These are phyloP conservation scores for Penicillium paneum DNA, from an alignment of 2,329 filamentous ascomycete genomes.

Conservation along the genomic window DNA sequence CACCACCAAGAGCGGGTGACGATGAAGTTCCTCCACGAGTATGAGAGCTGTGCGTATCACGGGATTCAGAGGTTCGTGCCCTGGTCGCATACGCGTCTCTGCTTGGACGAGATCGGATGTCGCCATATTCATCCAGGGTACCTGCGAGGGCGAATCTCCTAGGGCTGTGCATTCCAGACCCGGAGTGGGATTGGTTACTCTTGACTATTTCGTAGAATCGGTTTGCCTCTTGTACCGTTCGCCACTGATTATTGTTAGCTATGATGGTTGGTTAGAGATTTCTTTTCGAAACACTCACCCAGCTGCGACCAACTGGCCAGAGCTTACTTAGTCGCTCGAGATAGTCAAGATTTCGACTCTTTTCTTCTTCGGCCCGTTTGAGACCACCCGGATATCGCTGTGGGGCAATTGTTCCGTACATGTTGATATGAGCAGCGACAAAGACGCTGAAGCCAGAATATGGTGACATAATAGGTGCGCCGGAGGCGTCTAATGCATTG, in stretches of 20 bases:
- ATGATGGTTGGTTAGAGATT: too few species aligned
- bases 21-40: background rate
- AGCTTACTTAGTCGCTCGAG: constrained; percentile 32
- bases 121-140: constrained; percentile 38
- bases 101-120: constrained; percentile 33
- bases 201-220: constrained; percentile 35
- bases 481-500: constrained; percentile 30
- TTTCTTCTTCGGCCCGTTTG: constrained; percentile 32
- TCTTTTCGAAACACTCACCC: constrained; percentile 22
- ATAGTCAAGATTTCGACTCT: constrained; percentile 31
- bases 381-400: constrained; percentile 34
- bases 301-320: constrained; percentile 37
- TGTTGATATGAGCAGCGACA: constrained; percentile 39
- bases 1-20: constrained; percentile 10
- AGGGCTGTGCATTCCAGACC: constrained; percentile 23
- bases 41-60: constrained; percentile 7
- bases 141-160: constrained; percentile 33
- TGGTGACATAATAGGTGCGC: constrained; percentile 35
- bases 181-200: constrained; percentile 23
- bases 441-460: constrained; percentile 40
- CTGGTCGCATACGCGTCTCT: constrained; percentile 16
- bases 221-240: constrained; percentile 36
- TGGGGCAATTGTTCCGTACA: constrained; percentile 37
- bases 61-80: constrained; percentile 13
- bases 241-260: constrained; percentile 27